phyloP scores from a whole-genome alignment of 345 rosid species.

The Conringia planisiliqua region DNA sequence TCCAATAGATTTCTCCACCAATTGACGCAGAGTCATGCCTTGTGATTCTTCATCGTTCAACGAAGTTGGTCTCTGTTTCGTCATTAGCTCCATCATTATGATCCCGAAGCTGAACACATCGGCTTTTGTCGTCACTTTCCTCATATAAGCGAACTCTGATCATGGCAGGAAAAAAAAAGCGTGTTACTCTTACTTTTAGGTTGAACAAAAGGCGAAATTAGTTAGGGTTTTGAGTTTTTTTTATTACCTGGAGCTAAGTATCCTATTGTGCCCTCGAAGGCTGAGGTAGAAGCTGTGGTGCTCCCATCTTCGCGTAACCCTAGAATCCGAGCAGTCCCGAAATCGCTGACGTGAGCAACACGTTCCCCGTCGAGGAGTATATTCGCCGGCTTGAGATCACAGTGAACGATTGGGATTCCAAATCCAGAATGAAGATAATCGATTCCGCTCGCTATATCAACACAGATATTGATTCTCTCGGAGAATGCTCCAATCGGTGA shows the following conservation, averaged over 20 bases:
- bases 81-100: slow-evolving; percentile 68
- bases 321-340: slow-evolving; percentile 88
- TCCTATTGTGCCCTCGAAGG: slow-evolving; percentile 85
- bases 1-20: slow-evolving; percentile 47
- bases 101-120: slow-evolving; percentile 83
- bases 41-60: slow-evolving; percentile 43
- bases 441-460: slow-evolving; percentile 60
- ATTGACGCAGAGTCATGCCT: slow-evolving; percentile 48
- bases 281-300: slow-evolving; percentile 48
- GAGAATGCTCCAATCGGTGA: slow-evolving; percentile 40
- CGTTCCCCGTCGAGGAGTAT: slow-evolving; percentile 60
- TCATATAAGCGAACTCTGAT: slow-evolving; percentile 85
- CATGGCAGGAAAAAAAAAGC: neutral
- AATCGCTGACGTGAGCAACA: slow-evolving; percentile 84
- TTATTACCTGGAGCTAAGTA: slow-evolving; percentile 90
- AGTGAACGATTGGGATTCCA: slow-evolving; percentile 70
- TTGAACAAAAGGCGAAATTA: too few relatives aligned
- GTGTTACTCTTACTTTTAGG: neutral
- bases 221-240: neutral
- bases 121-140: slow-evolving; percentile 71
- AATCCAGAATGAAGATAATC: slow-evolving; percentile 81
- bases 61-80: slow-evolving; percentile 74
- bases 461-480: slow-evolving; percentile 49
- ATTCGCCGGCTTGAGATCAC: slow-evolving; percentile 90
- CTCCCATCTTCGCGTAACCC: slow-evolving; percentile 54